Conservation (phyloP, 306 rosid species). For the Prunus dulcis region DNA sequence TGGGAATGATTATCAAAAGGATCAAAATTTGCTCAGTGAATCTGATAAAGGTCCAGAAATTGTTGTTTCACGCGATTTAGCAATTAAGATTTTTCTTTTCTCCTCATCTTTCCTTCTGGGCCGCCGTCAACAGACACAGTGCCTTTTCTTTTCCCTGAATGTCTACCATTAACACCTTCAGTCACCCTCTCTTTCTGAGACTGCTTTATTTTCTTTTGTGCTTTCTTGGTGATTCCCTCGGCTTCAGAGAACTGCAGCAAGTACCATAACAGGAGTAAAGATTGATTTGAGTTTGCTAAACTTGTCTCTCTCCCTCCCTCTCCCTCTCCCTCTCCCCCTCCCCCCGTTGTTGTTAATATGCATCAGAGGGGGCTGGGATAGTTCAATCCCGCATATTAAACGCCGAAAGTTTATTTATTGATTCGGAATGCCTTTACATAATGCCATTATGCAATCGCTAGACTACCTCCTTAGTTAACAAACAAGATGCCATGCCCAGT, state of each 20-base stretch:
- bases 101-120: conserved; percentile 8
- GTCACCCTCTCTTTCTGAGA: conserved; percentile 21
- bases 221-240: conserved; percentile 19
- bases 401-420: background rate
- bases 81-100: conserved; percentile 16
- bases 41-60: conserved; percentile 6
- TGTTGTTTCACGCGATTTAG: background rate
- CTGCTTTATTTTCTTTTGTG: conserved; percentile 34
- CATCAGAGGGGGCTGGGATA: background rate
- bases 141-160: conserved; percentile 15
- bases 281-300: background rate
- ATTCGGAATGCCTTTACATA: background rate
- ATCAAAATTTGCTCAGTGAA: conserved; percentile 3
- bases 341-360: no score
- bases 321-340: background rate
- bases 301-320: background rate
- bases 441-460: background rate
- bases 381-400: background rate
- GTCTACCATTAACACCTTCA: conserved; percentile 19
- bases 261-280: conserved; percentile 6
- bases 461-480: background rate
- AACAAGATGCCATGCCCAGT: conserved; percentile 2
- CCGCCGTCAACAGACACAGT: conserved; percentile 6
- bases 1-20: background rate
- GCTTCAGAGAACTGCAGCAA: conserved; percentile 44